Evolutionary conservation across 345 rosid species (phyloP).

Genomic region (Rhodomyrtus tomentosa): DNA sequence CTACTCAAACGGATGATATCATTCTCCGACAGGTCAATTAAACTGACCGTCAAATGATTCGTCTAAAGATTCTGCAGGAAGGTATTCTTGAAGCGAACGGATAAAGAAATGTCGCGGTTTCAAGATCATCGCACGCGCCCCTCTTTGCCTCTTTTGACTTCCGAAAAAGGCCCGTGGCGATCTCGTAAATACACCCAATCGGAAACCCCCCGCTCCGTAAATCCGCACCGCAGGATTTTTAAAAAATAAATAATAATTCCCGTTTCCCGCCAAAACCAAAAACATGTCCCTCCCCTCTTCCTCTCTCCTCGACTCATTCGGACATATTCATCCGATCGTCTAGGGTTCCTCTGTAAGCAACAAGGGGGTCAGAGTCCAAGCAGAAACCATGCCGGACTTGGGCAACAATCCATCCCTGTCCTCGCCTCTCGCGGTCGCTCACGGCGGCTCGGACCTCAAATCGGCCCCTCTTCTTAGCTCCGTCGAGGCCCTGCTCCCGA

Average conservation of each 20-base stretch:
- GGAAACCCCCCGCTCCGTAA: neutral
- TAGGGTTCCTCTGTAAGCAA: neutral
- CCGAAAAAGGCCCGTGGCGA: neutral
- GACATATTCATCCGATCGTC: neutral
- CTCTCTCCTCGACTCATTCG: neutral
- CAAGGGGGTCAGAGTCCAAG: neutral
- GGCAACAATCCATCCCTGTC: constrained; percentile 15
- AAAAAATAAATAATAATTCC: neutral
- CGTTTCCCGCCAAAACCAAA: constrained; percentile 23
- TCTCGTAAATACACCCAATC: neutral
- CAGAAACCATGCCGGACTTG: constrained; percentile 28
- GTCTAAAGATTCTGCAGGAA: neutral
- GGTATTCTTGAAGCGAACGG: neutral
- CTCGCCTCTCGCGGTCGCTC: constrained; percentile 18
- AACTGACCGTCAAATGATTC: too few relatives aligned
- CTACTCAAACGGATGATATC: neutral
- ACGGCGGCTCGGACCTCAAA: neutral
- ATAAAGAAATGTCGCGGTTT: neutral
- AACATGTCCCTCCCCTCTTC: neutral
- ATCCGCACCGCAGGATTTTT: neutral
- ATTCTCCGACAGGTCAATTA: neutral
- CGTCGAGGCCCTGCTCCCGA: constrained; percentile 3
- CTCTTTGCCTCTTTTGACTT: neutral
- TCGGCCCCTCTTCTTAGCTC: constrained; percentile 18
- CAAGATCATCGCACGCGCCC: neutral